phyloP scores from a whole-genome alignment of 139 green algal genomes.

The Tetradesmus obliquus region DNA sequence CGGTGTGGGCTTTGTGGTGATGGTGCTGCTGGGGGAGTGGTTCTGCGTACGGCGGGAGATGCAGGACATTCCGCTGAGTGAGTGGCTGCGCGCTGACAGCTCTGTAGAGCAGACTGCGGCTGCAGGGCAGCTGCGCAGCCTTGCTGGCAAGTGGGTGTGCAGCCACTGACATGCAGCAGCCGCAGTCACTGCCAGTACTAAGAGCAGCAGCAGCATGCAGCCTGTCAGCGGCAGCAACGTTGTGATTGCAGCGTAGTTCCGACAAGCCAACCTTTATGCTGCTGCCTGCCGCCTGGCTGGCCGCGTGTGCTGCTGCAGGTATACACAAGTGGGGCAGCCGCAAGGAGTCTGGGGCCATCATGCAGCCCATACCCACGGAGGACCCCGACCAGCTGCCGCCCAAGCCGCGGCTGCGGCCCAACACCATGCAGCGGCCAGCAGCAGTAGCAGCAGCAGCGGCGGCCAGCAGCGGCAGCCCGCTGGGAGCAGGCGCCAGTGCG shows the following conservation, averaged over 20 bases:
- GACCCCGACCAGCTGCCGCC: slow-evolving; percentile 22
- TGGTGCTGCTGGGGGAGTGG: slow-evolving; percentile 90
- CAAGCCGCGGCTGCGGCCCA: slow-evolving; percentile 19
- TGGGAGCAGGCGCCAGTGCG: background rate
- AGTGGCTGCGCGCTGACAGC: background rate
- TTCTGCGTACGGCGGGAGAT: slow-evolving; percentile 92
- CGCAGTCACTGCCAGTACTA: background rate
- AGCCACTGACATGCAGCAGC: background rate
- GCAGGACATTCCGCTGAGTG: slow-evolving; percentile 88
- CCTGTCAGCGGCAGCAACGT: background rate
- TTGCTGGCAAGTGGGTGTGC: background rate
- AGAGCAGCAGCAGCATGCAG: background rate
- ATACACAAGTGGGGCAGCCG: slow-evolving; percentile 36
- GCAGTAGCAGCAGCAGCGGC: slow-evolving; percentile 3
- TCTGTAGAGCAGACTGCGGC: background rate
- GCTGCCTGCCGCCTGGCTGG: background rate
- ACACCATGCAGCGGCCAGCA: slow-evolving; percentile 11
- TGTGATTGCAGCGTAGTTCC: background rate
- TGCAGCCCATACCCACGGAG: slow-evolving; percentile 25
- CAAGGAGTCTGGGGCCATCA: slow-evolving; percentile 29
- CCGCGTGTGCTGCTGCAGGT: background rate
- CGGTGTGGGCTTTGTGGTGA: slow-evolving; percentile 69
- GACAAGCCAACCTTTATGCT: background rate
- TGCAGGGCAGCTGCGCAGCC: background rate
- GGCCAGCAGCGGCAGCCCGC: background rate